Evolutionary conservation across 768 basidiomycete species (phyloP).

Genomic region (Termitomyces titanicus): DNA sequence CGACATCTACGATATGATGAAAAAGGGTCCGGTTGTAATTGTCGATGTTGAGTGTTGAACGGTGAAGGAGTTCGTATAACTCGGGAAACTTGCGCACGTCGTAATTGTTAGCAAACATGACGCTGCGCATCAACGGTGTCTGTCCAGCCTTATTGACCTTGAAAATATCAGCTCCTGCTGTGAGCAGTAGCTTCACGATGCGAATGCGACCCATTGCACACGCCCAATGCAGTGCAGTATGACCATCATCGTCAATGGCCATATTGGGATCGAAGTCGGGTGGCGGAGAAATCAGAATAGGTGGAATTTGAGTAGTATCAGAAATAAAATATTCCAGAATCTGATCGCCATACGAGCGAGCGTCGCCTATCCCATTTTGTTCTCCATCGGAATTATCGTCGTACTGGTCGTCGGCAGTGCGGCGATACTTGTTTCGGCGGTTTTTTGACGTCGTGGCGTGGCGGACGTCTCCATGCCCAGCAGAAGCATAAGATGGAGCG

Average conservation of each 20-base stretch:
- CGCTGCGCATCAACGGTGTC: constrained; percentile 95
- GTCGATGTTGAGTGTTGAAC: constrained; percentile 99
- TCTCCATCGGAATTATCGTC: constrained; percentile 45
- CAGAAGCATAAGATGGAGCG: constrained; percentile 40
- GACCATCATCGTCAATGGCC: constrained; percentile 96
- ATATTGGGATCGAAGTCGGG: constrained; percentile 92
- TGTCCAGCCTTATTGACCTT: constrained; percentile 95
- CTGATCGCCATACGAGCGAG: constrained; percentile 86
- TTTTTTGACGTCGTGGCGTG: constrained; percentile 28
- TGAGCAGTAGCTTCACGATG: constrained; percentile 89
- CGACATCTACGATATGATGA: constrained; percentile 96
- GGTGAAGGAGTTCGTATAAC: constrained; percentile 92
- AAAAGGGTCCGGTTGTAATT: constrained; percentile 96
- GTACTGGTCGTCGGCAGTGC: constrained; percentile 41
- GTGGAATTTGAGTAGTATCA: constrained; percentile 89
- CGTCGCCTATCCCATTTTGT: constrained; percentile 46
- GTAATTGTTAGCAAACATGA: constrained; percentile 99
- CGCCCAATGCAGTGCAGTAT: constrained; percentile 97
- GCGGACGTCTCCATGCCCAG: constrained; percentile 36
- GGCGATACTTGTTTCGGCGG: constrained; percentile 46
- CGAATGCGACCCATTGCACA: constrained; percentile 98
- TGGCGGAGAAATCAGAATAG: constrained; percentile 83
- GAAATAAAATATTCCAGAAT: constrained; percentile 99
- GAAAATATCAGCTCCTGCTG: constrained; percentile 95
- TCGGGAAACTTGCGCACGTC: constrained; percentile 99